Evolutionary conservation across 1,284 basidiomycete species (phyloP), one percentile per base, ranked within the genome.

Genomic region (Stygiomarasmius scandens): DNA sequence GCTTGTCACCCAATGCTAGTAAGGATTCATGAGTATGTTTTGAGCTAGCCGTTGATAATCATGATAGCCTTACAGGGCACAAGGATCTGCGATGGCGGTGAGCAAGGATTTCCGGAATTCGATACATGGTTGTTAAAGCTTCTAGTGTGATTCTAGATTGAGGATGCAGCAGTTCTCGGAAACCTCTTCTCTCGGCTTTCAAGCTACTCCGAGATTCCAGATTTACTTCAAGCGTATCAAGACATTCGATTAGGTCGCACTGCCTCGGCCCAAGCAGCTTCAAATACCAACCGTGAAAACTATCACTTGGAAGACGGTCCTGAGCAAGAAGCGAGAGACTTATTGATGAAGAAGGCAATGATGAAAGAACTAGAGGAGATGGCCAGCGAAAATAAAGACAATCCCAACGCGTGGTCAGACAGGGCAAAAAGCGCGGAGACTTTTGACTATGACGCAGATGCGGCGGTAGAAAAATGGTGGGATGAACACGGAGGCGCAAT

Each of bases 1-100:
- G 50, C 60, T n/a, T 61, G 60, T 32, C 60, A 61, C 54, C 60
- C 60, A 3, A 61, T 61, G 57, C 54, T 61, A 4, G 60, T 61
- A 14, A 11, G 60, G 56, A 14, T 16, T 9, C 12, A 23, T 24
- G 23, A 46, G 19, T 11, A 19, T 8, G 10, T 2, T 49, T 32
- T 38, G n/a, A n/a, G 22, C 14, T 32, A 6, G 24, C 11, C 27
- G 22, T 50, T 57, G 23, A 27, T 45, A 19, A 14, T 25, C n/a
- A 56, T 23, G 52, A 9, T 61, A 87, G 84, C 87, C 87, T 3
- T 87, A 87, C 67, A 80, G 84, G 43, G 87, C 84, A 0, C 86
- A 88, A 67, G 87, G 85, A 14, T 81, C 85, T 14, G 84, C 86
- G 2, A 87, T 88, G 77, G 86, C 86, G 0, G 78, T 81, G 61